phyloP scores from a whole-genome alignment of 2,329 filamentous ascomycete genomes.

The Fusarium pseudonygamai region DNA sequence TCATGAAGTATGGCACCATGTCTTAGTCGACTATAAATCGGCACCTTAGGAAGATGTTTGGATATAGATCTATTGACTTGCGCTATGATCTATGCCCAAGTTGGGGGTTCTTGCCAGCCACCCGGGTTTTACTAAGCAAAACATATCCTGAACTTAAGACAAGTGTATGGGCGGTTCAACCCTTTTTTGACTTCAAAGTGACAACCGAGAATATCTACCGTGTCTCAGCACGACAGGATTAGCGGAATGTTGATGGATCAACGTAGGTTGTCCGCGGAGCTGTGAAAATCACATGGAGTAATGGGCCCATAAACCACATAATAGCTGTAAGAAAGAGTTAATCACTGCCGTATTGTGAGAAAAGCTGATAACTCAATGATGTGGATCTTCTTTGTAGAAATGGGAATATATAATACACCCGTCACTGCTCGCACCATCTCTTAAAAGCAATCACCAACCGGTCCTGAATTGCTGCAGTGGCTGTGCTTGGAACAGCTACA shows the following conservation, averaged over 20 bases:
- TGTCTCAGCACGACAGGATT: fast-evolving
- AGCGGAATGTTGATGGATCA: neutral
- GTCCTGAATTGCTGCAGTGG: neutral
- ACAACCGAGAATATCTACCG: neutral
- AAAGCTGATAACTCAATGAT: neutral
- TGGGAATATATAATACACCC: fast-evolving
- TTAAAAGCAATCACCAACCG: neutral
- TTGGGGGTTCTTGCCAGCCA: too few relatives aligned
- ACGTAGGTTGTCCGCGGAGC: neutral
- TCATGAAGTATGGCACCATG: fast-evolving
- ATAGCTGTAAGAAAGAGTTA: neutral
- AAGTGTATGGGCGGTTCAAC: fast-evolving
- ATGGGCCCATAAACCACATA: neutral
- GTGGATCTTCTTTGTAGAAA: fast-evolving
- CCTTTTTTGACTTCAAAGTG: fast-evolving
- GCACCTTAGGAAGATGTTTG: fast-evolving
- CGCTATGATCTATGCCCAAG: neutral
- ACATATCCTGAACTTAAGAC: fast-evolving
- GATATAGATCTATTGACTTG: neutral
- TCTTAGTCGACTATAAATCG: neutral
- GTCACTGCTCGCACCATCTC: too few relatives aligned
- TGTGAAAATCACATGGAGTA: neutral
- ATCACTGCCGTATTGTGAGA: fast-evolving
- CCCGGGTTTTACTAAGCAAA: neutral
- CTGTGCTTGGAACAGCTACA: neutral